Evolutionary conservation across 306 rosid genomes (phyloP).

Genomic region (Corylus americana): DNA sequence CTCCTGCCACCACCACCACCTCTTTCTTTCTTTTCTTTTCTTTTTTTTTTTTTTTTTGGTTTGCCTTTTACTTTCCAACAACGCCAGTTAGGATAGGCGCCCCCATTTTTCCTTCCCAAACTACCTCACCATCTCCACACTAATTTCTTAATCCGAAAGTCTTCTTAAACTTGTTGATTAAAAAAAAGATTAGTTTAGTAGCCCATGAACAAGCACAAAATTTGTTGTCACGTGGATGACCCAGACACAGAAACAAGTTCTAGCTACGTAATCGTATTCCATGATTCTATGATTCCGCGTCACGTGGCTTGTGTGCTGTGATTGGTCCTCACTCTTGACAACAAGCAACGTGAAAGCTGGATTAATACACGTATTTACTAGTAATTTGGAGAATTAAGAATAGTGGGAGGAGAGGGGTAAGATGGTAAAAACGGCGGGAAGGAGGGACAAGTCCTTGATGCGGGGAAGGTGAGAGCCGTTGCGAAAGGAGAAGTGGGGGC

Average conservation of each 20-base stretch:
- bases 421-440: constrained; percentile 19
- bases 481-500: constrained; percentile 24
- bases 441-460: background rate
- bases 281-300: constrained; percentile 3
- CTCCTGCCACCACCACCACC: background rate
- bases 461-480: constrained; percentile 36
- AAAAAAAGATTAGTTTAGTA: too few species aligned
- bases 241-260: background rate
- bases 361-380: too few species aligned
- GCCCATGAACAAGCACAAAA: background rate
- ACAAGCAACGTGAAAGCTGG: too few species aligned
- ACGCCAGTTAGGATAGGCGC: too few species aligned
- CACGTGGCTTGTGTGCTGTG: constrained; percentile 31
- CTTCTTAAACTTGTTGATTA: too few species aligned
- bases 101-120: background rate
- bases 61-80: constrained; percentile 5
- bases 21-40: too few species aligned
- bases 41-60: too few species aligned
- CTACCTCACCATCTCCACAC: background rate
- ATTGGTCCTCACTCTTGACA: background rate
- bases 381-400: background rate
- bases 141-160: too few species aligned
- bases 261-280: background rate
- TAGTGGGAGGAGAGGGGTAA: constrained; percentile 11
- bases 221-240: too few species aligned